A percentile compares a stretch with the other conserved stretches of the same genome.
Evolutionary conservation across 768 basidiomycete genomes (phyloP).

Genomic region (Collybia nuda): DNA sequence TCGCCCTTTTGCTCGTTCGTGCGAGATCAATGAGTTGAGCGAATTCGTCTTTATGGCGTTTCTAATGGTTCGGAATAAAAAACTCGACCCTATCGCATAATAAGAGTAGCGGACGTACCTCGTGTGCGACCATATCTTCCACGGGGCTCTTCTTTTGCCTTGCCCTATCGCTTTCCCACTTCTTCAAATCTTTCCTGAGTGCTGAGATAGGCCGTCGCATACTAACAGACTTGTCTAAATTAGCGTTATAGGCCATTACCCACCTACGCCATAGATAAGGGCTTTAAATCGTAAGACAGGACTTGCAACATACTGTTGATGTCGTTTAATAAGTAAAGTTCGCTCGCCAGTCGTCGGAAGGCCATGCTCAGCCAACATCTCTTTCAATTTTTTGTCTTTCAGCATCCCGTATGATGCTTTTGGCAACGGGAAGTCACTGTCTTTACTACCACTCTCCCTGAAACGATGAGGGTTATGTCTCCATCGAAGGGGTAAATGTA

Average conservation of each 20-base stretch:
- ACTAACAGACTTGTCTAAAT: slow-evolving; percentile 53
- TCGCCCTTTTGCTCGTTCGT: slow-evolving; percentile 18
- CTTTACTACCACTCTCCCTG: slow-evolving; percentile 21
- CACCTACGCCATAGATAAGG: slow-evolving; percentile 41
- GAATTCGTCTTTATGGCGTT: slow-evolving; percentile 39
- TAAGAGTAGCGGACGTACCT: slow-evolving; percentile 27
- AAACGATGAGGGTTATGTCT: neutral
- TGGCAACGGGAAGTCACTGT: slow-evolving; percentile 49
- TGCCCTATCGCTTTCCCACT: slow-evolving; percentile 55
- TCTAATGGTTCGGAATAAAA: slow-evolving; percentile 19
- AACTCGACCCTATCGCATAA: neutral
- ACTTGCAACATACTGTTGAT: slow-evolving; percentile 48
- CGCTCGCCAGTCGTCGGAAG: slow-evolving; percentile 55
- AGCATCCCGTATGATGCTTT: slow-evolving; percentile 65
- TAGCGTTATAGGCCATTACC: slow-evolving; percentile 70
- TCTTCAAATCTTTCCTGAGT: slow-evolving; percentile 51
- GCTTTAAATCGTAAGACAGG: neutral
- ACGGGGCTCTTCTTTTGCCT: slow-evolving; percentile 39
- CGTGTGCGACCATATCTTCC: slow-evolving; percentile 36
- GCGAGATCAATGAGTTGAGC: slow-evolving; percentile 35
- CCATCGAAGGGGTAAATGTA: neutral
- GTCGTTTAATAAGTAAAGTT: slow-evolving; percentile 49
- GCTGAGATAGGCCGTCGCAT: slow-evolving; percentile 46
- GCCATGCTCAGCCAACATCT: slow-evolving; percentile 50
- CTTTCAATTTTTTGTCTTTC: slow-evolving; percentile 59